Evolutionary conservation across 768 basidiomycete species (phyloP), one percentile per base, ranked within the genome.

Genomic region (Boletus coccyginus): DNA sequence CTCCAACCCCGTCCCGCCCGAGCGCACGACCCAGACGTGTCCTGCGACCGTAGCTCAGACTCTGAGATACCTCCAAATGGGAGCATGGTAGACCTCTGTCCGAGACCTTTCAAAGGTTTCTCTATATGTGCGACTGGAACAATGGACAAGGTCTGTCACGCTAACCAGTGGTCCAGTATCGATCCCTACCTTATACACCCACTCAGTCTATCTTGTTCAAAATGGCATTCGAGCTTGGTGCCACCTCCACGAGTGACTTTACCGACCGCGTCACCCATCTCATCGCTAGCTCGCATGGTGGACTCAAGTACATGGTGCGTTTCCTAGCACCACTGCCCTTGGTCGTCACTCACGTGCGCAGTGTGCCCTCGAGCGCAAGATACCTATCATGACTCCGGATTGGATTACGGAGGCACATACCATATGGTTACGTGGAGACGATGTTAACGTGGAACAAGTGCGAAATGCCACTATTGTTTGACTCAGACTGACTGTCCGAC

Each of bases 181-280:
- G 50, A 44, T 52, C 43, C 56, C 41, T 11, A 29, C 21, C 17
- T 39, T 56, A 62, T 40, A 5, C 57, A 2, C 33, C 10, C 16
- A 7, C 48, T 17, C 35, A 94, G 92, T 78, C 83, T 0, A 78
- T 80, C 2, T 60, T 95, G 35, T 90, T 90, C 66, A 85, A 84
- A 57, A 82, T 90, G 64, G 92, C 90, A 0, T 74, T 82, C 24
- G 88, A 94, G 61, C 85, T 97, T 14, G 94, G 94, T 12, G 94
- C 92, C 29, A 73, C 72, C 5, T 78, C 82, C 43, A 78, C 82
- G 16, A 80, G 73, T 33, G 87, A 90, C 47, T 86, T 96, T 59
- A 98, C 93, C 0, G 88, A 92, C 66, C 77, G 78, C 45, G 88
- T 91, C n/a, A 95, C 93, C 0, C 94, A 96, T 75, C 80, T 98